Base-by-base conservation (phyloP, 23 red algal genomes). In the Chondrus crispus region DNA sequence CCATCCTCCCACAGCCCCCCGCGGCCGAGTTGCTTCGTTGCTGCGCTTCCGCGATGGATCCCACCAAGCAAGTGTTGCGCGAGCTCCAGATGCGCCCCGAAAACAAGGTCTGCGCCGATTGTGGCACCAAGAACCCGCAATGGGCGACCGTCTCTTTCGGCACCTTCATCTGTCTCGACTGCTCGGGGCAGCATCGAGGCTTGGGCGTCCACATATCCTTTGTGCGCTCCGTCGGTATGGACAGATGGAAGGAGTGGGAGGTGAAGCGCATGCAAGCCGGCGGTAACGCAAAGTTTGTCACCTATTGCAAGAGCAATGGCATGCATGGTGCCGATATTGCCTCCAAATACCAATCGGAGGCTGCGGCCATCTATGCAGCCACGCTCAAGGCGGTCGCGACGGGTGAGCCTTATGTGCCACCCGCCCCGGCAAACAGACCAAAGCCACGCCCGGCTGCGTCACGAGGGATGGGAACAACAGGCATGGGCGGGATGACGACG, bases 101-200 rank as follows among this genome's bases (percentile, higher is more conserved):
- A 46, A 80, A 81, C 81, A 95, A 89, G 76, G 53, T 81, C 49
- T 99, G 97, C 76, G 97, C 89, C 26, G 97, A 99, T 77, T 99
- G 97, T 74, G 94, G 88, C 4, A 85, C 97, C 18, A 93, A 91
- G 35, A 95, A 99, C 85, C 97, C 97, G 2, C 97, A 99, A 87
- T 99, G 97, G 97, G 93, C 97, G 12, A 99, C 94, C 2, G 97
- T 99, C 37, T 95, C 93, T 5, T 99, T 92, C 76, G 97, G 97
- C 14, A 99, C 97, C 16, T 99, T 99, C 72, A 99, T 99, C 53
- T 99, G 97, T 66, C 90, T 99, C 4, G 97, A 96, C 45, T 99
- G 97, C 85, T 96, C 94, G 30, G 97, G 97, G 11, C 81, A 84
- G 80, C 97, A 99, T 75, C 94, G 97, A 36, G 76, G 85, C 16